Conservation (phyloP, 257 asterid species). For the Solanum stenotomum region DNA sequence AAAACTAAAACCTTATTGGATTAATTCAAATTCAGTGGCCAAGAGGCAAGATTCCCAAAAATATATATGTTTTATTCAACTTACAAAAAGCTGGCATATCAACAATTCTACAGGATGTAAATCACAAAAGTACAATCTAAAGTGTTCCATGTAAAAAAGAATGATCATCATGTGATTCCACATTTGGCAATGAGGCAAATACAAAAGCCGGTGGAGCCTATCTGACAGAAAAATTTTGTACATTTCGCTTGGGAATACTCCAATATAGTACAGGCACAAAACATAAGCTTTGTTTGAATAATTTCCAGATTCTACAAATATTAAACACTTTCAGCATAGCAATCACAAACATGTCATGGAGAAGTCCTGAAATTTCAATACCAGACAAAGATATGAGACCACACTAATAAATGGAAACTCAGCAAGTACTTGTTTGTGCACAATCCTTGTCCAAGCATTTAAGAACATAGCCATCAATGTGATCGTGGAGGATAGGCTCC, state of each 20-base stretch:
- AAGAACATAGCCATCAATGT: background rate
- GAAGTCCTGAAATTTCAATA: background rate
- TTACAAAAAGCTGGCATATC: background rate
- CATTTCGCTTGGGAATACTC: background rate
- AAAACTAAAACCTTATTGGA: background rate
- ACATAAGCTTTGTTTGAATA: background rate
- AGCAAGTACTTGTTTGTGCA: background rate
- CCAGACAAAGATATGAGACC: background rate
- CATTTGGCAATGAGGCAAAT: background rate
- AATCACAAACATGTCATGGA: background rate
- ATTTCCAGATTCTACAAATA: background rate
- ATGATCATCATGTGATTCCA: background rate
- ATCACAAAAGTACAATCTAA: background rate
- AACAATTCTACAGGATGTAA: background rate
- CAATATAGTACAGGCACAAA: background rate
- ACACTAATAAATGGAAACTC: background rate
- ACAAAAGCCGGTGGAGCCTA: background rate
- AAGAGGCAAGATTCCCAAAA: background rate
- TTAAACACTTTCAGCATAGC: background rate
- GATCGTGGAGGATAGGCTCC: slow-evolving; percentile 30
- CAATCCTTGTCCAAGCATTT: background rate
- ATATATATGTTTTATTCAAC: background rate
- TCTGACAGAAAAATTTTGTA: background rate
- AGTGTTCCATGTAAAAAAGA: background rate
- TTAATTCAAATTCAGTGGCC: background rate